Evolutionary conservation across 768 basidiomycete species (phyloP).

Genomic region (Hemileccinum rubropunctum): DNA sequence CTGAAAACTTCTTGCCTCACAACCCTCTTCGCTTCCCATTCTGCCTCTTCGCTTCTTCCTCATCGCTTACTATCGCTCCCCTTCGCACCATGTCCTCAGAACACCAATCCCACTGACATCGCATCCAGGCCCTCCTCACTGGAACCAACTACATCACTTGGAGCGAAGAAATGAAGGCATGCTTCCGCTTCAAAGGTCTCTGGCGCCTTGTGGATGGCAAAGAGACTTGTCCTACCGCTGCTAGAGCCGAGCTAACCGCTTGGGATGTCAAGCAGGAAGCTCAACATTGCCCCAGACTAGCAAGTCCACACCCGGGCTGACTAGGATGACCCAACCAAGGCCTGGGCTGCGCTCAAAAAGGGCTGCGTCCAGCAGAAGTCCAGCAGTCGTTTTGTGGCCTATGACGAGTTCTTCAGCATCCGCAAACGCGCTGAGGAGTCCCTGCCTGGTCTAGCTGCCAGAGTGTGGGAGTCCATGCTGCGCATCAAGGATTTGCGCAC

Average conservation of each 20-base stretch:
- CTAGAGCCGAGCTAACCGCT: not conserved
- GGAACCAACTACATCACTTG: not conserved
- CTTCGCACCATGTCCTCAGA: no score
- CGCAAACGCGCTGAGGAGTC: slow-evolving; percentile 3
- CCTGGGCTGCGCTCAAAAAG: not conserved
- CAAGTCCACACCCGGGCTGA: not conserved
- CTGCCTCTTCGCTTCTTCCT: no score
- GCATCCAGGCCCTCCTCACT: not conserved
- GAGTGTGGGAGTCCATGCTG: slow-evolving; percentile 1
- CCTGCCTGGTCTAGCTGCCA: slow-evolving; percentile 1
- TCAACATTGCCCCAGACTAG: not conserved
- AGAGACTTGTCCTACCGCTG: not conserved
- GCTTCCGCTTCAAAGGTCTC: slow-evolving; percentile 1
- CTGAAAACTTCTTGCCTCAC: no score
- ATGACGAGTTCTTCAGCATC: slow-evolving; percentile 9
- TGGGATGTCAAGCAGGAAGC: slow-evolving; percentile 77
- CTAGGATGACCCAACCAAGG: not conserved
- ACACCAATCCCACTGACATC: not conserved
- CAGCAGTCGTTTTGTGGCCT: slow-evolving; percentile 3
- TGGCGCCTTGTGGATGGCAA: not conserved
- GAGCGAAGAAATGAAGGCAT: slow-evolving; percentile 3
- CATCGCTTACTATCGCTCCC: no score
- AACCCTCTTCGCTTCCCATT: no score
- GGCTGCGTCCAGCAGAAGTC: slow-evolving; percentile 5
- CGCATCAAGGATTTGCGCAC: slow-evolving; percentile 5